Conservation (phyloP, 2,329 filamentous ascomycete genomes). For the Colletotrichum spinosum region DNA sequence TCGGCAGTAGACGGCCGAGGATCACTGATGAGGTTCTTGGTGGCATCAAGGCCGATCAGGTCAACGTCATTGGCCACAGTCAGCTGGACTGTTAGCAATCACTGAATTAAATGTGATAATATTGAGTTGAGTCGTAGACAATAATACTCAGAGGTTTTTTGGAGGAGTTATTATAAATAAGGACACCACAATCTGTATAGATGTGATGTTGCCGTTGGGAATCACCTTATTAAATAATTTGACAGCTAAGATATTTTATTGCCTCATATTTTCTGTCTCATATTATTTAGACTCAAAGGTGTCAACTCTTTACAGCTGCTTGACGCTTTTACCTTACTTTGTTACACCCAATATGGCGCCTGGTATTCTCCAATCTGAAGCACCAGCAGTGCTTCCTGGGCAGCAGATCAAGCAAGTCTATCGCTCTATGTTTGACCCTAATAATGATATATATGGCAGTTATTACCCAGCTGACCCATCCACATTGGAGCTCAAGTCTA, state of each 20-base stretch:
- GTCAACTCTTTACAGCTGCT: background rate
- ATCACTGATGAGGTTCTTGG: background rate
- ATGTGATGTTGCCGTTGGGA: too few relatives aligned
- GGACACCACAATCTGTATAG: background rate
- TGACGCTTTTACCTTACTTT: background rate
- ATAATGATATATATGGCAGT: conserved; percentile 18
- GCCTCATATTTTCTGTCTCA: too few relatives aligned
- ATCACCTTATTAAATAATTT: too few relatives aligned
- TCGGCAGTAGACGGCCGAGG: conserved; percentile 16
- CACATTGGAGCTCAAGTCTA: conserved; percentile 1
- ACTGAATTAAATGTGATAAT: too few relatives aligned
- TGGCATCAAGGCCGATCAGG: too few relatives aligned
- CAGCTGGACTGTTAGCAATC: too few relatives aligned
- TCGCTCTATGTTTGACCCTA: conserved; percentile 1
- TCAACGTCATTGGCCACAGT: too few relatives aligned
- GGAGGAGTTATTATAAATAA: background rate
- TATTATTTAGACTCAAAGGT: too few relatives aligned
- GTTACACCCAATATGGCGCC: conserved; percentile 5
- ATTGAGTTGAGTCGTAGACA: too few relatives aligned
- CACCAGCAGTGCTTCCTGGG: conserved; percentile 13
- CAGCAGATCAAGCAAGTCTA: background rate
- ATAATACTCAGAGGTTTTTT: background rate
- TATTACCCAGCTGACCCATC: conserved; percentile 8
- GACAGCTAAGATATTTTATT: too few relatives aligned
- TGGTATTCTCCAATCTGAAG: conserved; percentile 20